Base-by-base conservation (phyloP, 2,329 filamentous ascomycete genomes). In the Ceratocystis cacaofunesta region DNA sequence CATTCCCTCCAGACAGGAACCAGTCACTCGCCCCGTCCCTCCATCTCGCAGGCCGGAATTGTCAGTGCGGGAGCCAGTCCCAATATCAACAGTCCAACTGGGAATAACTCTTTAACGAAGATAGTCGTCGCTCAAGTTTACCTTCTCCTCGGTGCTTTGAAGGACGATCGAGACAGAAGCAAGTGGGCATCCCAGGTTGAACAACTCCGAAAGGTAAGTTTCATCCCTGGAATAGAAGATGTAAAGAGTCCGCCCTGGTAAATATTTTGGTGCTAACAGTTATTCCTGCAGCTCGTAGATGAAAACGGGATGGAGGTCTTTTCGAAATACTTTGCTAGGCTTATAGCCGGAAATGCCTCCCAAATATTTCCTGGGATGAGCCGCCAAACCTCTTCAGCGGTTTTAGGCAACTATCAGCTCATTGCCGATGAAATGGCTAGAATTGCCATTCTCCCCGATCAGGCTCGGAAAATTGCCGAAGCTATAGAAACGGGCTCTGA, bases 281-380 rank as follows among this genome's bases (percentile, higher is more conserved):
- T 30, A 3, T 28, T 44, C 61, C 44, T 68, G n/a, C 69, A 96
- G 89, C 86, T 97, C 75, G 88, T 97, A 78, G 87, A 96, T 84
- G 92, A 92, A 72, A 87, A 95, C 91, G 92, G 92, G 74, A 99
- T 99, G 92, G 95, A 99, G 82, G 91, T 96, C 74, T 96, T 92
- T 75, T 86, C 90, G 68, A 95, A 92, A 80, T 96, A 94, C 76
- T 95, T 99, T 77, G 87, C 90, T 76, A 90, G 92, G 76, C 82
- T 97, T 74, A 85, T 99, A 73, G 88, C 88, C 76, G 87, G 87
- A 77, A 96, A 96, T 85, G 90, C 92, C 72, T 80, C 87, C 69
- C 87, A 94, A 72, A 94, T 99, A 74, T 97, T 97, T 74, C 87
- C 90, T 63, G 85, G 88, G 69, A 80, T 86, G 65, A 89, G 84